phyloP scores from a whole-genome alignment of 352 stramenopile species.

The Globisporangium heterothallicum region DNA sequence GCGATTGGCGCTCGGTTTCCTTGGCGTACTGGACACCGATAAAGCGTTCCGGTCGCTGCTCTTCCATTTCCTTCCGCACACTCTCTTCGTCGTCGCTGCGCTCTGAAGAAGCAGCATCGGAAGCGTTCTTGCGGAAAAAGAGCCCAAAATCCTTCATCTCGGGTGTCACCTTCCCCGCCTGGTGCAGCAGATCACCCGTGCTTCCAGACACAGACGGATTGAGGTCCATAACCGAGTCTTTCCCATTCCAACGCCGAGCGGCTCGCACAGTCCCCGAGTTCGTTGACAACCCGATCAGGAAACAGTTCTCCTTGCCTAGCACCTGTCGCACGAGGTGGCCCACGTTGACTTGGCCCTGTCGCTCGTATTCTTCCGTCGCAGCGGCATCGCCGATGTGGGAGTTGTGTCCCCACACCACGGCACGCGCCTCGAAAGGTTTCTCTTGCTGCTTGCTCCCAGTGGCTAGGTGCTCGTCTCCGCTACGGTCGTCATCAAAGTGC shows the following conservation, averaged over 20 bases:
- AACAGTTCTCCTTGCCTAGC: slow-evolving; percentile 17
- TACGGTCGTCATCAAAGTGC: slow-evolving; percentile 1
- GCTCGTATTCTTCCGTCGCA: slow-evolving; percentile 19
- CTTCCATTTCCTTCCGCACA: slow-evolving; percentile 5
- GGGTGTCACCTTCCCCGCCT: slow-evolving; percentile 1
- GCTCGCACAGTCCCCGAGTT: slow-evolving; percentile 22
- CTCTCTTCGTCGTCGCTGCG: neutral
- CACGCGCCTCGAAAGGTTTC: slow-evolving; percentile 5
- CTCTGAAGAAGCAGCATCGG: too few species aligned
- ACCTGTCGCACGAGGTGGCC: slow-evolving; percentile 23
- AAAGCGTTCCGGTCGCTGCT: slow-evolving; percentile 23
- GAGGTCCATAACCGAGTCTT: slow-evolving; percentile 21
- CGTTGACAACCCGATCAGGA: slow-evolving; percentile 25
- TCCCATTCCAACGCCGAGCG: slow-evolving; percentile 22
- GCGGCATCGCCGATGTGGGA: slow-evolving; percentile 25
- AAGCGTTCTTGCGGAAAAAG: slow-evolving; percentile 13
- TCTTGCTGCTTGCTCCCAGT: slow-evolving; percentile 2
- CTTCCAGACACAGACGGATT: slow-evolving; percentile 16
- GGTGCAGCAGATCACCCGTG: slow-evolving; percentile 19
- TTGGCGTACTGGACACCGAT: slow-evolving; percentile 29
- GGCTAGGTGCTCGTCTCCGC: neutral
- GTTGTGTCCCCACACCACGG: slow-evolving; percentile 35
- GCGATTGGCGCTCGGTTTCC: slow-evolving; percentile 19
- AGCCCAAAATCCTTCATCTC: slow-evolving; percentile 19
- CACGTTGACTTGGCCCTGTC: slow-evolving; percentile 23